Conservation (phyloP, 495 filamentous ascomycete genomes). For the Immersiella caudata region DNA sequence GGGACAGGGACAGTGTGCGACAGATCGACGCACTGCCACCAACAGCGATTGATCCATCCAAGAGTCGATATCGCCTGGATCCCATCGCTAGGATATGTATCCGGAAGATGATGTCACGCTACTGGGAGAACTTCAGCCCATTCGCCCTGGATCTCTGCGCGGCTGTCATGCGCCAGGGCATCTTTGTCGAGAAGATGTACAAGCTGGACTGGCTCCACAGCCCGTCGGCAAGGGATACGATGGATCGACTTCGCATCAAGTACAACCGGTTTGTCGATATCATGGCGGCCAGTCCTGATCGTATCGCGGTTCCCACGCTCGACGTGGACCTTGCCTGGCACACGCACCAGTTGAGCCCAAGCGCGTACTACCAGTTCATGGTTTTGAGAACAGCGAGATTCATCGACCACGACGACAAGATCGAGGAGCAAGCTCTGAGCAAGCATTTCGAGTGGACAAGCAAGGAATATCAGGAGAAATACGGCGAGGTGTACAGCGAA, state of each 20-base stretch:
- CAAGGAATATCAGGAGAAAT: slow-evolving; percentile 65
- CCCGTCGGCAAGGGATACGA: slow-evolving; percentile 63
- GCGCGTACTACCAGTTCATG: slow-evolving; percentile 64
- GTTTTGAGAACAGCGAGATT: slow-evolving; percentile 49
- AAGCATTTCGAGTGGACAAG: slow-evolving; percentile 74
- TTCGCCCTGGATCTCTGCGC: slow-evolving; percentile 77
- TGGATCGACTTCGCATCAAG: slow-evolving; percentile 66
- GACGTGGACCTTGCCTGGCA: slow-evolving; percentile 91
- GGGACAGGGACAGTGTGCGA: slow-evolving; percentile 29
- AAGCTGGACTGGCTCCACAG: slow-evolving; percentile 77
- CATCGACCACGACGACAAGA: slow-evolving; percentile 87
- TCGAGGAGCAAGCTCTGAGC: slow-evolving; percentile 64
- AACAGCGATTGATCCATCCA: not conserved
- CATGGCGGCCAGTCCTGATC: slow-evolving; percentile 55
- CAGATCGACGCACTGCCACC: slow-evolving; percentile 33
- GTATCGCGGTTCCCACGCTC: slow-evolving; percentile 75
- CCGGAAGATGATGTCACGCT: slow-evolving; percentile 75
- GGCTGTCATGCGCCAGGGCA: slow-evolving; percentile 78
- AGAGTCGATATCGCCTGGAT: not conserved
- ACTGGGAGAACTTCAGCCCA: slow-evolving; percentile 73
- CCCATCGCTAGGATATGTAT: slow-evolving; percentile 48
- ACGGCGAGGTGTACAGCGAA: slow-evolving; percentile 70
- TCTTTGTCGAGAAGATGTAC: slow-evolving; percentile 83
- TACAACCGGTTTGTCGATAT: slow-evolving; percentile 72
- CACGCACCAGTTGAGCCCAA: slow-evolving; percentile 67